phyloP scores from a whole-genome alignment of 345 rosid genomes.

The Heritiera fomes region DNA sequence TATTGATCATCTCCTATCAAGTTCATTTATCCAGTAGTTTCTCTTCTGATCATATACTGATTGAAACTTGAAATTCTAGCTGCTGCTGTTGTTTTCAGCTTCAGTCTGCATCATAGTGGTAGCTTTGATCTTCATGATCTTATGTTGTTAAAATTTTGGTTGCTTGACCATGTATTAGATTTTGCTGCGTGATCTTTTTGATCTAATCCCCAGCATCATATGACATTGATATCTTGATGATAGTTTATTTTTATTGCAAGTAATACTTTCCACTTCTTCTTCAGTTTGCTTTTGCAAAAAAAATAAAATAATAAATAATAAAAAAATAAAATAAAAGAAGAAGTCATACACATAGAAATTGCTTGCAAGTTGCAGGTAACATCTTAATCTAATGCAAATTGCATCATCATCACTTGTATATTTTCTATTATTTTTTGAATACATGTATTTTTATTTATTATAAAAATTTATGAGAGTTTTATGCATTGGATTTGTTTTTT shows the following conservation, averaged over 20 bases:
- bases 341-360: too few relatives aligned
- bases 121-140: not conserved
- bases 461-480: too few relatives aligned
- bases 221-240: not conserved
- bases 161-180: not conserved
- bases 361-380: too few relatives aligned
- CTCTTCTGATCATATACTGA: not conserved
- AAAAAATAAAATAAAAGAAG: too few relatives aligned
- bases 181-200: not conserved
- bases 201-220: not conserved
- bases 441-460: too few relatives aligned
- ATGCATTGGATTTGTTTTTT: too few relatives aligned
- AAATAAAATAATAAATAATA: too few relatives aligned
- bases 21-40: not conserved
- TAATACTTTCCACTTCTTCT: too few relatives aligned
- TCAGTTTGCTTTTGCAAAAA: too few relatives aligned
- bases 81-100: not conserved
- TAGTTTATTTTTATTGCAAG: not conserved
- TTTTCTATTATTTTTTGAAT: too few relatives aligned
- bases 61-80: not conserved
- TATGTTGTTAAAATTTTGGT: not conserved
- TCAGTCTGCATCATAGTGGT: not conserved
- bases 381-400: too few relatives aligned
- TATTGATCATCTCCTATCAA: not conserved
- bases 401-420: too few relatives aligned